Conservation (phyloP, 352 stramenopile genomes). For the Globisporangium rhizosaccharum region DNA sequence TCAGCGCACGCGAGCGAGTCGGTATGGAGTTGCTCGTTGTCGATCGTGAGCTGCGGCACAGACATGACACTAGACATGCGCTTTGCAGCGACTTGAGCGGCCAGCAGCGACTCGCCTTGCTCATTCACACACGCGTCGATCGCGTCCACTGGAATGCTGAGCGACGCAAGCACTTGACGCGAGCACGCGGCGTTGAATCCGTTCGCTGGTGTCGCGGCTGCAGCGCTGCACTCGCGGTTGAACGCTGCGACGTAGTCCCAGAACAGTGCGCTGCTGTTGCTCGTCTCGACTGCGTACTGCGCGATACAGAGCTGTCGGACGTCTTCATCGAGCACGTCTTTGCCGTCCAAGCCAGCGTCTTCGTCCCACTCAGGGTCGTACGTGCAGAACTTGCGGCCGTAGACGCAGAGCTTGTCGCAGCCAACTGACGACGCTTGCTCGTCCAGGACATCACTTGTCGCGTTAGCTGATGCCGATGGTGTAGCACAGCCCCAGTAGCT, state of each 20-base stretch:
- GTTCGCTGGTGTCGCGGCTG: conserved; percentile 1
- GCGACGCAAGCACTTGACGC: background rate
- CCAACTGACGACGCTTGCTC: background rate
- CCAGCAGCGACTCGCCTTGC: background rate
- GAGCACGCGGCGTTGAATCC: conserved; percentile 10
- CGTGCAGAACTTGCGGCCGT: conserved; percentile 20
- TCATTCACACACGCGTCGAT: conserved; percentile 2
- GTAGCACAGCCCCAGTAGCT: conserved; percentile 1
- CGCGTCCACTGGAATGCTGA: background rate
- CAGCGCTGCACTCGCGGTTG: conserved; percentile 17
- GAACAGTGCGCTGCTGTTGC: conserved; percentile 16
- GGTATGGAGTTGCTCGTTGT: conserved; percentile 18
- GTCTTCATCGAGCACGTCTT: conserved; percentile 25
- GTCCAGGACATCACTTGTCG: background rate
- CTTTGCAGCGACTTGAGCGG: conserved; percentile 12
- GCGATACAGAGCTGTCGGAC: conserved; percentile 23
- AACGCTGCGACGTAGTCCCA: conserved; percentile 21
- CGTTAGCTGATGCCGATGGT: background rate
- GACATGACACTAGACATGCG: conserved; percentile 18
- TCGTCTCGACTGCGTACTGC: conserved; percentile 6
- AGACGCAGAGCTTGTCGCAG: conserved; percentile 22
- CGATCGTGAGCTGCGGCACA: conserved; percentile 24
- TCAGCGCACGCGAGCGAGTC: conserved; percentile 5
- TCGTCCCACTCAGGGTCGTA: conserved; percentile 28
- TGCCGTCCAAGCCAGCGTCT: conserved; percentile 20